A percentile compares a stretch with the other conserved stretches of the same genome.
phyloP scores from a whole-genome alignment of 352 stramenopile species.

The Halophytophthora batemanensis region DNA sequence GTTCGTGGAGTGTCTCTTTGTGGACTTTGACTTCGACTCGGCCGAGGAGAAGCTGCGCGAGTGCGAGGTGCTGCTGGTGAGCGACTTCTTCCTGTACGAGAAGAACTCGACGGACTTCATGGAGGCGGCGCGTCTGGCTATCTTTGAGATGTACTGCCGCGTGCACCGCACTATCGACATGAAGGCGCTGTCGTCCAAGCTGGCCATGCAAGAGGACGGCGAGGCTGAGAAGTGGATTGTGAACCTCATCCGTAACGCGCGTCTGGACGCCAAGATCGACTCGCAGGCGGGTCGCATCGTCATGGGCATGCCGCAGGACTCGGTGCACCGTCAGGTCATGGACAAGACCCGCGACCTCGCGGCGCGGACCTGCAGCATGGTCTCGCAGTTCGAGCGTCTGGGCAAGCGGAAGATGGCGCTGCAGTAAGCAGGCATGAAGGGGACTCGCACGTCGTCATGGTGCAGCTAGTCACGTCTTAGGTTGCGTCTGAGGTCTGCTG shows the following conservation, averaged over 20 bases:
- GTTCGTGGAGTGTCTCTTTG: constrained; percentile 97
- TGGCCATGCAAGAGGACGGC: constrained; percentile 95
- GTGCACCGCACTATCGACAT: constrained; percentile 99
- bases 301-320: constrained; percentile 93
- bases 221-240: constrained; percentile 99
- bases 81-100: constrained; percentile 97
- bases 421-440: constrained; percentile 32
- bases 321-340: constrained; percentile 96
- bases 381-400: constrained; percentile 83
- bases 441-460: neutral
- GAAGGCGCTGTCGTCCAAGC: constrained; percentile 93
- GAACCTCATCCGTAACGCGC: constrained; percentile 97
- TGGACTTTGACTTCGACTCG: constrained; percentile 99
- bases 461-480: constrained; percentile 3
- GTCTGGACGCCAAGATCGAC: constrained; percentile 98
- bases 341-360: constrained; percentile 96
- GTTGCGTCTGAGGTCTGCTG: too few relatives aligned
- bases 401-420: constrained; percentile 70
- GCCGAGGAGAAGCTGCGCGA: constrained; percentile 92
- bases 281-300: constrained; percentile 96
- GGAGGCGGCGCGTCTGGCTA: constrained; percentile 96
- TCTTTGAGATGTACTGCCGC: constrained; percentile 99
- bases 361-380: constrained; percentile 89
- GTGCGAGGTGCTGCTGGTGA: constrained; percentile 93
- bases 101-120: constrained; percentile 98